Conservation (phyloP, 176 grass and related monocot genomes). For the Luzula sylvatica region DNA sequence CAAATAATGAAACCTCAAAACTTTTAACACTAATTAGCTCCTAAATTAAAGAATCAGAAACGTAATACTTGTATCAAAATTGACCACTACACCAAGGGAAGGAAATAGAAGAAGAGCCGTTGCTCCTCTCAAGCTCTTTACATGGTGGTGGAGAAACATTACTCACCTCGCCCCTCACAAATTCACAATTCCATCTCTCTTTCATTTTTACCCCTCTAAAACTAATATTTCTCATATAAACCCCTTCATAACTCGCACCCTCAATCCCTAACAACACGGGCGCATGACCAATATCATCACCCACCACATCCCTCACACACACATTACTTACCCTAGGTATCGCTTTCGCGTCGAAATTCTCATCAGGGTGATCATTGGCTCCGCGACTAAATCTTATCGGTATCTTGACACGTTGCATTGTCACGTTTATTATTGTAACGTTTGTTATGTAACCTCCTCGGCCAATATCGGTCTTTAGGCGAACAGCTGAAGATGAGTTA, state of each 20-base stretch:
- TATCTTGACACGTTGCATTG: constrained; percentile 69
- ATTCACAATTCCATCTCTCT: constrained; percentile 54
- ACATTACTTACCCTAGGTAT: constrained; percentile 47
- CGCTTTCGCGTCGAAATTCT: constrained; percentile 31
- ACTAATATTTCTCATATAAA: constrained; percentile 69
- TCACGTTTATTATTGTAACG: constrained; percentile 44
- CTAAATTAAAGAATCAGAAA: too few species aligned
- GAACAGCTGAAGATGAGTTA: constrained; percentile 53
- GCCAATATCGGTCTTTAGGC: constrained; percentile 56
- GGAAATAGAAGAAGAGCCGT: constrained; percentile 32
- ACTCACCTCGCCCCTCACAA: constrained; percentile 49
- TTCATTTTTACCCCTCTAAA: constrained; percentile 29
- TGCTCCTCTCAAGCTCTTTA: constrained; percentile 38
- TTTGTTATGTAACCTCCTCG: constrained; percentile 85
- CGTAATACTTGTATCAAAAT: constrained; percentile 3
- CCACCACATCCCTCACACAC: constrained; percentile 38
- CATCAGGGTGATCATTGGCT: constrained; percentile 44
- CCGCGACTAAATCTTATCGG: constrained; percentile 72
- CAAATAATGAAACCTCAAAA: neutral
- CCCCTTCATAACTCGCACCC: constrained; percentile 42
- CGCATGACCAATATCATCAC: constrained; percentile 25
- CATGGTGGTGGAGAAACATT: constrained; percentile 59
- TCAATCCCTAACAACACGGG: constrained; percentile 55
- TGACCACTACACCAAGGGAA: constrained; percentile 40
- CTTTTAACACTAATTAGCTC: constrained; percentile 20